These are phyloP conservation scores for Secale cereale DNA, from an alignment of 176 grass and related monocot species.

Conservation along the genomic window DNA sequence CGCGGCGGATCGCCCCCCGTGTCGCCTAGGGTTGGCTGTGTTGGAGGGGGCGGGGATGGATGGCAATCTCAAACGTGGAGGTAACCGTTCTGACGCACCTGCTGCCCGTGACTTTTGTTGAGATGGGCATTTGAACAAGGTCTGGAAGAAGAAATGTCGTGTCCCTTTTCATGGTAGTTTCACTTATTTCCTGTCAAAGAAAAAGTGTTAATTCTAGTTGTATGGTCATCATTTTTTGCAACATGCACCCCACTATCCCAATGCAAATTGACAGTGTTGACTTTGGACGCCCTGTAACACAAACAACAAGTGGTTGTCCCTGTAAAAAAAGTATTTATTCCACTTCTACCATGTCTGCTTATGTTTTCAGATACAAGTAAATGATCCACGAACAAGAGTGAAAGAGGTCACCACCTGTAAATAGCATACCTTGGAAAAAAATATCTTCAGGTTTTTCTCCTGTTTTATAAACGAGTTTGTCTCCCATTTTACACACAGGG, in stretches of 20 bases:
- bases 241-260: not conserved
- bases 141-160: not conserved
- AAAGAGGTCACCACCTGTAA: not conserved
- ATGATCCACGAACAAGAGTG: not conserved
- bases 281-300: not conserved
- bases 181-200: not conserved
- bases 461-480: too few relatives aligned
- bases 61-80: too few relatives aligned
- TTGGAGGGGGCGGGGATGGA: too few relatives aligned
- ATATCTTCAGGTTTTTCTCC: not conserved
- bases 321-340: not conserved
- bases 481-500: not conserved
- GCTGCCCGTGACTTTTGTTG: too few relatives aligned
- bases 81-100: too few relatives aligned
- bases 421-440: not conserved
- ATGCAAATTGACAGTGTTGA: not conserved
- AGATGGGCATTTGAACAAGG: not conserved
- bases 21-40: too few relatives aligned
- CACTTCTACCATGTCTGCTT: not conserved
- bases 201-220: not conserved
- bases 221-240: not conserved
- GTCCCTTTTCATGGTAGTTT: not conserved
- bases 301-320: not conserved
- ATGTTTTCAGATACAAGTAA: not conserved
- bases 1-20: too few relatives aligned